Conservation (phyloP, 1,139 yeast species). For the Lodderomyces orthopsilosis region DNA sequence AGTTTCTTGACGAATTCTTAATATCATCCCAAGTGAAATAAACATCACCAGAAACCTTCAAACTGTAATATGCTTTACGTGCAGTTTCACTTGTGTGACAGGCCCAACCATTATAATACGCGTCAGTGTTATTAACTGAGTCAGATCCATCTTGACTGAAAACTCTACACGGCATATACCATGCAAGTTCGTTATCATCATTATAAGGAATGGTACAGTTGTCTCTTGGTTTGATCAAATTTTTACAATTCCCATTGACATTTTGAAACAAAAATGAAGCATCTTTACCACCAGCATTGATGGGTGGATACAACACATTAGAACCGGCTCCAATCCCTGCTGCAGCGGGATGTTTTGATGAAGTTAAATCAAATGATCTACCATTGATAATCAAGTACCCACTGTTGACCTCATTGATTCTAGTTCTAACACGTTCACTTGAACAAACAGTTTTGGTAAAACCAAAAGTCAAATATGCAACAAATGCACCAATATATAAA, state of each 20-base stretch:
- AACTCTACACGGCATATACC: conserved; percentile 94
- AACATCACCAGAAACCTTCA: conserved; percentile 68
- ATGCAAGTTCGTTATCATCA: conserved; percentile 66
- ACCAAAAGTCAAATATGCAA: conserved; percentile 88
- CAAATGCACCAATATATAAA: conserved; percentile 67
- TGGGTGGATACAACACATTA: conserved; percentile 77
- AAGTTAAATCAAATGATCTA: conserved; percentile 67
- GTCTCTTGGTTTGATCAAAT: conserved; percentile 69
- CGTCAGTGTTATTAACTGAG: conserved; percentile 56
- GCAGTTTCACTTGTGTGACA: conserved; percentile 80
- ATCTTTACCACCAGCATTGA: conserved; percentile 86
- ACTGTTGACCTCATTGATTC: conserved; percentile 53
- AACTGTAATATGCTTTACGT: conserved; percentile 61
- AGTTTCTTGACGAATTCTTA: conserved; percentile 63
- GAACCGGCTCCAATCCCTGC: conserved; percentile 69
- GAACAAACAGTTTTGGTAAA: conserved; percentile 83
- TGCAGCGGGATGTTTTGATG: conserved; percentile 75
- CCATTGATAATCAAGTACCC: conserved; percentile 81
- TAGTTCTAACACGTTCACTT: conserved; percentile 47
- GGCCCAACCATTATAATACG: conserved; percentile 79
- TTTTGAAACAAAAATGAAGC: conserved; percentile 90
- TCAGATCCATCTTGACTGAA: conserved; percentile 70
- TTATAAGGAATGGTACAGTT: conserved; percentile 69
- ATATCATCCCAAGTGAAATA: conserved; percentile 91
- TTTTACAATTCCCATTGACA: conserved; percentile 90